Evolutionary conservation across 768 basidiomycete species (phyloP).

Genomic region (Auricularia sp.): DNA sequence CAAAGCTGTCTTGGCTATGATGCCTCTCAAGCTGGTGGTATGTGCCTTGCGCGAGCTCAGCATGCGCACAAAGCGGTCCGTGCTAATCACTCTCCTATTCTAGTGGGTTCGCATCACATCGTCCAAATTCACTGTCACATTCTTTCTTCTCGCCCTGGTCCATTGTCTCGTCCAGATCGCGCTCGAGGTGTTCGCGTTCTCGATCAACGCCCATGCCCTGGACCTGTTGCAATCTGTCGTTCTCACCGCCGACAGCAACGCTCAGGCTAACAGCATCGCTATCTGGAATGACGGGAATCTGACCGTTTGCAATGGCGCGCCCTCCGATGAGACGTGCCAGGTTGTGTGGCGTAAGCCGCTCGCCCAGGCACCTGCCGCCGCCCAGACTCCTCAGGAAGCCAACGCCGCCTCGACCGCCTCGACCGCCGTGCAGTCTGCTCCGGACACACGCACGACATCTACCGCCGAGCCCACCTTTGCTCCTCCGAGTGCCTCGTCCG

Average conservation of each 20-base stretch:
- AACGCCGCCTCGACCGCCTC: background rate
- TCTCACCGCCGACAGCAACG: conserved; percentile 21
- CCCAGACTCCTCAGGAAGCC: background rate
- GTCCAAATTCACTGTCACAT: conserved; percentile 53
- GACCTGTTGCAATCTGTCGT: conserved; percentile 28
- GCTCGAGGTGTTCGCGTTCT: conserved; percentile 58
- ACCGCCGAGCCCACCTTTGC: background rate
- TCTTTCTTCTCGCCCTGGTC: conserved; percentile 54
- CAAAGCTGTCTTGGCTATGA: background rate
- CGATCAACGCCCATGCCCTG: conserved; percentile 51
- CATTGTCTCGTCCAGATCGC: conserved; percentile 61
- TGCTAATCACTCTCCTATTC: background rate
- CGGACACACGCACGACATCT: background rate
- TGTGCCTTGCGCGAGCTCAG: background rate
- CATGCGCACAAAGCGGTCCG: background rate
- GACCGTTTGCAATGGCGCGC: conserved; percentile 48
- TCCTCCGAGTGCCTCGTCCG: background rate
- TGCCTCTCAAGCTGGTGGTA: background rate
- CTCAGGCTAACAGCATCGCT: conserved; percentile 42
- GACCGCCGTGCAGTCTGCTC: background rate
- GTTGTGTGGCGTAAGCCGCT: conserved; percentile 42
- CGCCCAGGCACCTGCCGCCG: background rate
- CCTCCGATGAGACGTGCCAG: conserved; percentile 33
- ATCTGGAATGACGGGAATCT: conserved; percentile 40
- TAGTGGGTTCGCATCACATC: conserved; percentile 66